These are phyloP conservation scores for Backusella tarrabulga DNA, from an alignment of 192 early-diverging fungal genomes.

Conservation along the genomic window DNA sequence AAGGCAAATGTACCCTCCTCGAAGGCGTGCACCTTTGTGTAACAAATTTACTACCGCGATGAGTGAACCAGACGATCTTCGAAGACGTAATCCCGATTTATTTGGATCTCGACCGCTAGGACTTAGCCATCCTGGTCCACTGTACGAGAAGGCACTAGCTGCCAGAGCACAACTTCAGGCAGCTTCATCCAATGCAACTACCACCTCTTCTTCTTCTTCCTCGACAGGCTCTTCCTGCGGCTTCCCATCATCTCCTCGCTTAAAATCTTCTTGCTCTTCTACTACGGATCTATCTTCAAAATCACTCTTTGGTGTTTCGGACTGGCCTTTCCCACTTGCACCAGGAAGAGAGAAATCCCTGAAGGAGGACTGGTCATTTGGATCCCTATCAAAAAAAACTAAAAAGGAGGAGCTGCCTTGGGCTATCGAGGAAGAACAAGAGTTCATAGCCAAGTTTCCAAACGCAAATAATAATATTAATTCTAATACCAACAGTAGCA, in stretches of 20 bases:
- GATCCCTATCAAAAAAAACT: slow-evolving; percentile 6
- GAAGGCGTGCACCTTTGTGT: background rate
- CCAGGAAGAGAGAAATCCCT: slow-evolving; percentile 6
- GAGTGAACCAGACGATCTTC: slow-evolving; percentile 36
- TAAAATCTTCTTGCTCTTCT: background rate
- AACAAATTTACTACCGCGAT: slow-evolving; percentile 14
- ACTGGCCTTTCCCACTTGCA: slow-evolving; percentile 28
- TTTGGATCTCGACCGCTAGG: slow-evolving; percentile 24
- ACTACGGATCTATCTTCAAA: background rate
- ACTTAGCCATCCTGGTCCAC: slow-evolving; percentile 15
- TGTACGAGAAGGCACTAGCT: slow-evolving; percentile 31
- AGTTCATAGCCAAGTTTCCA: background rate
- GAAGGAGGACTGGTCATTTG: slow-evolving; percentile 3
- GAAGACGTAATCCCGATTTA: slow-evolving; percentile 24
- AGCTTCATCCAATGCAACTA: background rate
- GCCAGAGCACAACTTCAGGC: slow-evolving; percentile 28
- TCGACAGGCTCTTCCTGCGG: background rate
- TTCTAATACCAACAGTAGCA: background rate
- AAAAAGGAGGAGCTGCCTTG: slow-evolving; percentile 20
- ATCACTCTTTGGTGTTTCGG: slow-evolving; percentile 16
- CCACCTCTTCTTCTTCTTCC: background rate
- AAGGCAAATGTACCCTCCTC: slow-evolving; percentile 20
- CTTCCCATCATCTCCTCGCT: background rate
- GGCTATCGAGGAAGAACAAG: slow-evolving; percentile 10
- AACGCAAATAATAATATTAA: background rate